phyloP scores from a whole-genome alignment of 106 monocot species.

The Dendrobium officinale region DNA sequence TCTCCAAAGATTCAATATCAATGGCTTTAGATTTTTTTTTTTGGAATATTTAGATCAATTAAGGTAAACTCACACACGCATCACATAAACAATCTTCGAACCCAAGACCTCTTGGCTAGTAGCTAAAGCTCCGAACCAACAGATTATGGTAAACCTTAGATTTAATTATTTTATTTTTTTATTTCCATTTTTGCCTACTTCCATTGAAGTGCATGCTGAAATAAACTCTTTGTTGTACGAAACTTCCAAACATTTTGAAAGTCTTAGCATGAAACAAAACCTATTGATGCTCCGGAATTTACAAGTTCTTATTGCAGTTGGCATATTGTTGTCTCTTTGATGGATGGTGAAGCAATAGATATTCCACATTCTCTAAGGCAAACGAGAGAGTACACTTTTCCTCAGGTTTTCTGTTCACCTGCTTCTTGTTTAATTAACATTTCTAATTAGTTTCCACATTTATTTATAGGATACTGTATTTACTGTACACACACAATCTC shows the following conservation, averaged over 20 bases:
- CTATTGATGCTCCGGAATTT: background rate
- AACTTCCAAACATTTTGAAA: background rate
- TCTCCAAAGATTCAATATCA: background rate
- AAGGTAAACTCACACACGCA: too few relatives aligned
- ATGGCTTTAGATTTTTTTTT: background rate
- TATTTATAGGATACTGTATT: background rate
- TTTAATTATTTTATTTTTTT: background rate
- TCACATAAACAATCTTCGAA: too few relatives aligned
- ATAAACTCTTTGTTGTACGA: background rate
- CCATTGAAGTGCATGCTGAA: background rate
- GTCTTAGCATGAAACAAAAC: background rate
- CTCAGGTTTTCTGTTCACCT: slow-evolving; percentile 23
- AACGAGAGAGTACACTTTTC: slow-evolving; percentile 16
- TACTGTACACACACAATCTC: background rate
- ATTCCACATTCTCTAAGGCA: slow-evolving; percentile 48
- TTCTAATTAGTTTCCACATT: background rate
- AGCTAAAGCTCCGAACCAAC: too few relatives aligned
- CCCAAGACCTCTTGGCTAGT: too few relatives aligned
- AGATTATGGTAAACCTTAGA: background rate
- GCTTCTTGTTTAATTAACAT: background rate
- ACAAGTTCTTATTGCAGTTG: slow-evolving; percentile 45
- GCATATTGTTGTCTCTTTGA: slow-evolving; percentile 45
- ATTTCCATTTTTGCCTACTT: background rate
- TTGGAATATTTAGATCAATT: too few relatives aligned
- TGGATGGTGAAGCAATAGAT: slow-evolving; percentile 45